A percentile compares a stretch with the other conserved stretches of the same genome.
Conservation (phyloP, 73 alveolate genomes). For the Effrenium voratum region DNA sequence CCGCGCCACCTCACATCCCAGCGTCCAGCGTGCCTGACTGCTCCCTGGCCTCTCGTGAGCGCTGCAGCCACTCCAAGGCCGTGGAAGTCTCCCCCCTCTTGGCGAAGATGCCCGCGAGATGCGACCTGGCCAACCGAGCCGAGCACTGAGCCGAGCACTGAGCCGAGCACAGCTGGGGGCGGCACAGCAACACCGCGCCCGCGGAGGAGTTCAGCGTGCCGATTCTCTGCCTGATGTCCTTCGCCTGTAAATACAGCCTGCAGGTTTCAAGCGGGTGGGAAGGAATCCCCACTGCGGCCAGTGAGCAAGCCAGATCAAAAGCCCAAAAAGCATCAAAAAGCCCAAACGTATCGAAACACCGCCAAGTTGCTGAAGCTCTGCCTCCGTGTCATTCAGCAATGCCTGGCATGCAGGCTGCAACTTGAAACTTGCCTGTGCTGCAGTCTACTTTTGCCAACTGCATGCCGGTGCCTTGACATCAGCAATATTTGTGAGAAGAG, state of each 20-base stretch:
- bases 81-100: background rate
- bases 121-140: background rate
- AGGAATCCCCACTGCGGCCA: too few species aligned
- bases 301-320: too few species aligned
- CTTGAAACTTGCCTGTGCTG: too few species aligned
- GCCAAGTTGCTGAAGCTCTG: too few species aligned
- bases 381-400: too few species aligned
- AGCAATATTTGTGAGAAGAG: constrained; percentile 16
- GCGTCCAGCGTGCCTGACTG: constrained; percentile 11
- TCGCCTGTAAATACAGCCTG: constrained; percentile 27
- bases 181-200: constrained; percentile 24
- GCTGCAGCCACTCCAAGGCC: background rate
- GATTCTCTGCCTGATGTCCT: constrained; percentile 1
- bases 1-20: too few species aligned
- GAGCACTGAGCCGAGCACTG: background rate
- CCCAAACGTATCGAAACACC: too few species aligned
- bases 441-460: background rate
- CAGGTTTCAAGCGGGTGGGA: too few species aligned
- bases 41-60: constrained; percentile 22
- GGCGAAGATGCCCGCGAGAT: constrained; percentile 20
- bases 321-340: too few species aligned
- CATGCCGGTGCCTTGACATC: background rate
- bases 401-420: too few species aligned
- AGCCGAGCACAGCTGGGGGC: too few species aligned
- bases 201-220: constrained; percentile 34